Percentiles rank a stretch among this genome's conserved stretches.
phyloP scores from a whole-genome alignment of 2,329 filamentous ascomycete genomes.

The Colletotrichum sp. region DNA sequence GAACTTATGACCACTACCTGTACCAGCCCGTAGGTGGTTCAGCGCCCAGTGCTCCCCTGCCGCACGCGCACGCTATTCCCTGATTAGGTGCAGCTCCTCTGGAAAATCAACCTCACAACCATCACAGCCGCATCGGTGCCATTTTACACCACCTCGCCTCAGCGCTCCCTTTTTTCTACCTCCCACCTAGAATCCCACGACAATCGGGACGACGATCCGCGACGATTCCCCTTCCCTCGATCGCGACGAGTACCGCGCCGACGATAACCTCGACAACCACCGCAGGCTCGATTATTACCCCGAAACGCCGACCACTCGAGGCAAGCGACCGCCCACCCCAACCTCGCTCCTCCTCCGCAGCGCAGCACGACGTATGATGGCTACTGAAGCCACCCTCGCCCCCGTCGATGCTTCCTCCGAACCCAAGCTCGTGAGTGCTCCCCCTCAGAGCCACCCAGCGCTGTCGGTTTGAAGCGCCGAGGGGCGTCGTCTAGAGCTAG shows the following conservation, averaged over 20 bases:
- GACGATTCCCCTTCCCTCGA: not conserved
- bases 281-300: not conserved
- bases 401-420: constrained; percentile 58
- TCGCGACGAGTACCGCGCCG: not conserved
- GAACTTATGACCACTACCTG: not conserved
- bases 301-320: constrained; percentile 21
- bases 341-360: constrained; percentile 29
- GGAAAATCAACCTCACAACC: constrained; percentile 30
- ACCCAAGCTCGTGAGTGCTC: constrained; percentile 48
- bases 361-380: constrained; percentile 61
- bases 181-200: not conserved
- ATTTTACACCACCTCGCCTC: constrained; percentile 6
- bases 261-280: not conserved
- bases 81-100: constrained; percentile 34
- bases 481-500: not conserved
- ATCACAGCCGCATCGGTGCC: constrained; percentile 20
- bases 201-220: constrained; percentile 2
- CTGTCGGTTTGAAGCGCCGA: not conserved
- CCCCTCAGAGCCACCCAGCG: not conserved
- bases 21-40: not conserved
- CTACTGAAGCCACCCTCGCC: constrained; percentile 63
- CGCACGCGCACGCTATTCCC: constrained; percentile 37
- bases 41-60: constrained; percentile 7
- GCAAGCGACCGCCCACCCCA: constrained; percentile 25
- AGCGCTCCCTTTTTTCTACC: constrained; percentile 15